Base-by-base conservation (phyloP, 331 rosid species). In the Malus hybrid region DNA sequence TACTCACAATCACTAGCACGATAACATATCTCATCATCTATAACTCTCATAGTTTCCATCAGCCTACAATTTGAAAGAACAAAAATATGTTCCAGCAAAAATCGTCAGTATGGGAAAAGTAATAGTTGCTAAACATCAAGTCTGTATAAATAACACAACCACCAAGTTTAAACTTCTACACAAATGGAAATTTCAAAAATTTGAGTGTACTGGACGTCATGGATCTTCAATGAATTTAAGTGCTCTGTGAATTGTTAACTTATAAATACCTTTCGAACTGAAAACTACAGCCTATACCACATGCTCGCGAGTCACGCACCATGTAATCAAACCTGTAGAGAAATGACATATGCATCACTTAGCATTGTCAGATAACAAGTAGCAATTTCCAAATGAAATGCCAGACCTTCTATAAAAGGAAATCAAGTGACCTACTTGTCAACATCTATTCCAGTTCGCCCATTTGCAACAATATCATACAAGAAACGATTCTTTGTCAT, bases 391-490 rank as follows among this genome's bases (percentile, higher is more conserved):
- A 71, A 65, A 53, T 36, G 63, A 34, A 24, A 69, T 2, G 44
- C 29, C 10, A 20, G 29, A 6, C 20, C 6, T 18, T 46, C 16
- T 19, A 28, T 13, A 70, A 71, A 57, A 68, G 19, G 14, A 71
- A 63, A 63, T 55, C 71, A 78, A 64, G 71, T 65, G 48, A 77
- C 84, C 78, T 71, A 90, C 96, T 90, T 90, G 85, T 90, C 93
- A 77, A 90, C 91, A 79, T 90, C 96, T 63, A 90, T 84, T 85
- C 90, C 96, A 80, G 80, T 90, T 76, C 89, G 90, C 71, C 91
- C 91, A 72, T 90, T 90, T 64, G 96, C 93, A 71, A 90, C 96
- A 82, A 90, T 90, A 75, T 90, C 93, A 87, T 84, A 90, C 78
- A 90, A 83, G 83, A 88, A 88, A 67, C 44, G 58, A 20, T 90